Conservation (phyloP, 306 rosid species). For the Corylus americana region DNA sequence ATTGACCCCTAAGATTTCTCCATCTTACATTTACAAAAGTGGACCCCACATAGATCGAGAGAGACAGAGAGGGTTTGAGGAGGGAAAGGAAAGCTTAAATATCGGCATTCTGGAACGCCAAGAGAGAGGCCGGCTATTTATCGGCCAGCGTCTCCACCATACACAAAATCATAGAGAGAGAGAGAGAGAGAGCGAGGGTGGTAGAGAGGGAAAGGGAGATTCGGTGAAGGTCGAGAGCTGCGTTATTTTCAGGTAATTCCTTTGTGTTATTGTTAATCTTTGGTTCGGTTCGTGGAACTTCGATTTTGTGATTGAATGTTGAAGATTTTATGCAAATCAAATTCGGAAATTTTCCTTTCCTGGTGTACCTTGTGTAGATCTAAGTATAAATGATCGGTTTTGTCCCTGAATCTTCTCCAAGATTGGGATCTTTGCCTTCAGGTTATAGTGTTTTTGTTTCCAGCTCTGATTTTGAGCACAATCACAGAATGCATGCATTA, state of each 20-base stretch:
- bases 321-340: not conserved
- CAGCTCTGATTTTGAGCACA: not conserved
- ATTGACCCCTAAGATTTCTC: too few species aligned
- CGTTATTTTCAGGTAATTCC: conserved; percentile 12
- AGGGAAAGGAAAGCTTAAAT: conserved; percentile 32
- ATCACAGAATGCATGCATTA: not conserved
- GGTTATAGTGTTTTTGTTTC: not conserved
- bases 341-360: not conserved
- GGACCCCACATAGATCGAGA: not conserved
- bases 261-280: not conserved
- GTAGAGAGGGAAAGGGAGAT: not conserved
- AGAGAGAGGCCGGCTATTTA: not conserved
- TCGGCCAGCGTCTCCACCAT: not conserved
- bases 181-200: not conserved
- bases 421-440: not conserved
- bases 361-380: conserved; percentile 11
- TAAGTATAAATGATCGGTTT: not conserved
- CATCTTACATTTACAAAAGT: not conserved
- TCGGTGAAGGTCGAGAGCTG: not conserved
- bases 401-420: not conserved
- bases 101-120: not conserved
- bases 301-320: not conserved
- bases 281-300: not conserved
- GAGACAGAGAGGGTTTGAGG: not conserved
- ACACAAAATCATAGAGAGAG: not conserved